Evolutionary conservation across 306 rosid genomes (phyloP).

Genomic region (Prunus fruticosa): DNA sequence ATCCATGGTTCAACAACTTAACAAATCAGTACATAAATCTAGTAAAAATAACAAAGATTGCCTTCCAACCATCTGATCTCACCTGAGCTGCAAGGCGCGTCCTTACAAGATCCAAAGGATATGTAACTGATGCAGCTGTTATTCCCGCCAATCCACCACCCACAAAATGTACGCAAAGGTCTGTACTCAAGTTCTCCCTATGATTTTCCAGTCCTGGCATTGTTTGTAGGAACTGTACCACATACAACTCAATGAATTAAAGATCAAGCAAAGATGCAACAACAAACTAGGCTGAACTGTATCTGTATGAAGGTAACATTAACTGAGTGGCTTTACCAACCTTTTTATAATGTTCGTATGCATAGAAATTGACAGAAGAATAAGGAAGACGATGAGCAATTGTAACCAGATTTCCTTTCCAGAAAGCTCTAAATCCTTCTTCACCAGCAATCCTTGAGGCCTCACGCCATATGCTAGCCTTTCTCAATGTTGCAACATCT

Average conservation of each 20-base stretch:
- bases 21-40: not conserved
- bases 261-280: not conserved
- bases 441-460: slow-evolving; percentile 84
- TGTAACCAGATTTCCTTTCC: slow-evolving; percentile 97
- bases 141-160: slow-evolving; percentile 96
- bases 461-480: slow-evolving; percentile 85
- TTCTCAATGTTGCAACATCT: slow-evolving; percentile 67
- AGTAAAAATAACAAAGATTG: not conserved
- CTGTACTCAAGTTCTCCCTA: slow-evolving; percentile 50
- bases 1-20: not conserved
- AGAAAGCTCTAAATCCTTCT: slow-evolving; percentile 94
- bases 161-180: slow-evolving; percentile 63
- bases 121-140: slow-evolving; percentile 86
- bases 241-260: slow-evolving; percentile 12
- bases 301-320: not conserved
- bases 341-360: slow-evolving; percentile 89
- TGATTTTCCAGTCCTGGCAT: slow-evolving; percentile 52
- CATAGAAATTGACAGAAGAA: slow-evolving; percentile 87
- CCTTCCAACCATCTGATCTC: slow-evolving; percentile 10
- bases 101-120: slow-evolving; percentile 97
- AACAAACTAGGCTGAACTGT: not conserved
- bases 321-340: slow-evolving; percentile 20
- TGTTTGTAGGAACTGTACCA: slow-evolving; percentile 50
- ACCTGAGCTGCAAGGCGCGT: slow-evolving; percentile 99
- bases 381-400: slow-evolving; percentile 95